Evolutionary conservation across 2,329 filamentous ascomycete species (phyloP).

Genomic region (Plenodomus biglobosus): DNA sequence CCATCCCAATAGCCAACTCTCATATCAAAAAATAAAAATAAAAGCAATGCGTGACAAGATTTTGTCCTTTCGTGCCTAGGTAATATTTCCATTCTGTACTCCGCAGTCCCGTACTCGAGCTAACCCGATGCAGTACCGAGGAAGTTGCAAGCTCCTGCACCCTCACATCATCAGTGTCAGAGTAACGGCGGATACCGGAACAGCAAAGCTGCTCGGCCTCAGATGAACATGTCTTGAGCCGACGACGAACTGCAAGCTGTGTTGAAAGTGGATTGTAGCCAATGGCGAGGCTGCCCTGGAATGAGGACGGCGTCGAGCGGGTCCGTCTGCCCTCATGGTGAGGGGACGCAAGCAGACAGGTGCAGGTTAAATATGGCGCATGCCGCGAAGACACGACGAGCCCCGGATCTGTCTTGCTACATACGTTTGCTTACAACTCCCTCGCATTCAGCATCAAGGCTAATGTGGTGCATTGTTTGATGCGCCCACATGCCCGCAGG

Average conservation of each 20-base stretch:
- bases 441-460: neutral
- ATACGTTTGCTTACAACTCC: neutral
- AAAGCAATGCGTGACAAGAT: too few species aligned
- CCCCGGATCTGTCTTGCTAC: neutral
- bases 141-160: conserved; percentile 4
- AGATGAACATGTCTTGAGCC: conserved; percentile 4
- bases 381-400: neutral
- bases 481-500: too few species aligned
- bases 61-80: neutral
- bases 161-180: neutral
- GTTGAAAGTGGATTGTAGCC: conserved; percentile 4
- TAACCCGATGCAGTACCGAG: conserved; percentile 12
- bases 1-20: too few species aligned
- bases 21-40: neutral
- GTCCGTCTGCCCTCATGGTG: conserved; percentile 8
- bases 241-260: conserved; percentile 1
- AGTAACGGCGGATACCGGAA: conserved; percentile 15
- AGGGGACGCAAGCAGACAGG: conserved; percentile 9
- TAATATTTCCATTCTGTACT: too few species aligned
- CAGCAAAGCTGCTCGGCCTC: conserved; percentile 1
- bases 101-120: neutral
- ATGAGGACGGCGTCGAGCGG: conserved; percentile 2
- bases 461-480: neutral
- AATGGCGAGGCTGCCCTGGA: conserved; percentile 7
- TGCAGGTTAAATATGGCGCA: conserved; percentile 9